Conservation (phyloP, 116 monocot species). For the Phalaenopsis hybrid region DNA sequence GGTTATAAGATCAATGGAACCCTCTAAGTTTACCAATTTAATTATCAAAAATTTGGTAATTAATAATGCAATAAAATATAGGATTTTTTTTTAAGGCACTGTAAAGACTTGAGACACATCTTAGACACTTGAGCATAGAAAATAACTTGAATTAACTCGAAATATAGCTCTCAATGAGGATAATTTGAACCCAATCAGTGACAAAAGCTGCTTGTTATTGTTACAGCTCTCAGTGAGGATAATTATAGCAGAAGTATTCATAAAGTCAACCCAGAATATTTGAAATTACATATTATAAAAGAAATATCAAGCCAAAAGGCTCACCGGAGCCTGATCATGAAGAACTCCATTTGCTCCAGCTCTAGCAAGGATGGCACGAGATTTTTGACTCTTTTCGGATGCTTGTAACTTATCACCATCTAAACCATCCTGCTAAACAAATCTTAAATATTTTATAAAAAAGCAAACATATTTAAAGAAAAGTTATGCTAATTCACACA, state of each 20-base stretch:
- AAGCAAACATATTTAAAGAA: background rate
- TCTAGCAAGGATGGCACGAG: slow-evolving; percentile 73
- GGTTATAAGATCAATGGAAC: background rate
- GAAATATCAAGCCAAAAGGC: background rate
- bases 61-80: too few relatives aligned
- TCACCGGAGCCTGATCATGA: slow-evolving; percentile 58
- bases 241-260: background rate
- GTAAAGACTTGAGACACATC: too few relatives aligned
- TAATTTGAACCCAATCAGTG: too few relatives aligned
- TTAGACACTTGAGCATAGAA: too few relatives aligned
- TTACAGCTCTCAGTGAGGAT: background rate
- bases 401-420: slow-evolving; percentile 58
- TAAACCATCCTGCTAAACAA: slow-evolving; percentile 50
- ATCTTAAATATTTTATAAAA: background rate
- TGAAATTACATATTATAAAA: background rate
- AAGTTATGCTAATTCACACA: background rate
- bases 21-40: too few relatives aligned
- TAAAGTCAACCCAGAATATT: background rate
- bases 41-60: too few relatives aligned
- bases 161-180: too few relatives aligned
- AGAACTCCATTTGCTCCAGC: slow-evolving; percentile 62
- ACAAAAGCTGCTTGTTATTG: background rate
- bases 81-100: too few relatives aligned
- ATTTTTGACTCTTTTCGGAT: slow-evolving; percentile 67
- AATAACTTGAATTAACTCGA: too few relatives aligned